Evolutionary conservation across 106 monocot species (phyloP), one percentile per base, ranked within the genome.

Genomic region (Iris macrosiphon): DNA sequence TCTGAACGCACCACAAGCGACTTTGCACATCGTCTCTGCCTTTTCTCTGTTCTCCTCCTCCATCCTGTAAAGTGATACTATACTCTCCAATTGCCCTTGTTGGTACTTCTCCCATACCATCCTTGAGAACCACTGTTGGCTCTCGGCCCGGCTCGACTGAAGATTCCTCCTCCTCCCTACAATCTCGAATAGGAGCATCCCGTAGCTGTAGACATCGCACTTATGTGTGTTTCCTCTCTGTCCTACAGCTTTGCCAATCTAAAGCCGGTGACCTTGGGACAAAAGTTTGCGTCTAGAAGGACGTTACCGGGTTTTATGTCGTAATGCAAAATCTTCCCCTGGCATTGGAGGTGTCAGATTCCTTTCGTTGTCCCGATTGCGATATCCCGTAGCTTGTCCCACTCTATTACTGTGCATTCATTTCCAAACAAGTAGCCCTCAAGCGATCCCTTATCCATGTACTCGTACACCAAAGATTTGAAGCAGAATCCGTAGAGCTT

Each of bases 221-320:
- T 72, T 72, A 18, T 65, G 59, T 7, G 72, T 72, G 41, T 41
- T 4, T 10, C 34, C 16, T 52, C 49, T 32, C 44, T n/a, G 24
- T 55, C 60, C 3, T 43, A 73, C 7, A 73, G 59, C 60, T 40
- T 66, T 4, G 73, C 66, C 13, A 73, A 30, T 17, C 73, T 60
- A 15, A 73, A 73, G 33, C 60, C 73, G 1, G 66, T 42, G 1
- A 73, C 66, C 34, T 73, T 73, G 2, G 66, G 60, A 0, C 6
- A 27, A 38, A 66, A 66, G 52, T 35, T 60, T 4, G 52, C 31
- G 8, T 52, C 34, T 0, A 73, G 53, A 39, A 73, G 73, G 14
- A 73, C 45, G 23, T 73, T 73, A 0, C 34, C 66, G 5, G 73
- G 66, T 49, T 73, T 73, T 30, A 72, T 52, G 43, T 72, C 72